Evolutionary conservation across 169 alveolate genomes (phyloP).

Genomic region (Theileria luwenshuni): DNA sequence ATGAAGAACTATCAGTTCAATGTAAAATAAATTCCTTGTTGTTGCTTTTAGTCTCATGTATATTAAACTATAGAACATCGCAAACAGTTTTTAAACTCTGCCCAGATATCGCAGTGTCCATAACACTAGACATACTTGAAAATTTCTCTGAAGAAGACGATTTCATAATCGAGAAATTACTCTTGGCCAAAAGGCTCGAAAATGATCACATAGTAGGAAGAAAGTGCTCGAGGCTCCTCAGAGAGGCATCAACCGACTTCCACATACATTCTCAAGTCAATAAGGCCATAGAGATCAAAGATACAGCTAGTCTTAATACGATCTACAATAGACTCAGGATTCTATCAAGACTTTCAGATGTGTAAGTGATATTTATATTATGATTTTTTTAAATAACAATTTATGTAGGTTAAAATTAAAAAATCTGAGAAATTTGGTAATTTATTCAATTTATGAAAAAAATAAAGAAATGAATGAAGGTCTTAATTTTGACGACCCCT

Average conservation of each 20-base stretch:
- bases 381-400: neutral
- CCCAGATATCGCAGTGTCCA: constrained; percentile 55
- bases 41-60: constrained; percentile 29
- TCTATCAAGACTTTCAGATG: constrained; percentile 1
- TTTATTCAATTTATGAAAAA: neutral
- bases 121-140: constrained; percentile 28
- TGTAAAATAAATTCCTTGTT: constrained; percentile 13
- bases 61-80: constrained; percentile 38
- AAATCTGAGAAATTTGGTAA: constrained; percentile 1
- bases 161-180: constrained; percentile 34
- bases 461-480: neutral
- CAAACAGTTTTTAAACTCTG: neutral
- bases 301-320: neutral
- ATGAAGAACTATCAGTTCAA: neutral
- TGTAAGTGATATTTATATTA: neutral
- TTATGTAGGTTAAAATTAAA: constrained; percentile 3
- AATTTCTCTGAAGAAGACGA: neutral
- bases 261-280: neutral
- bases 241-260: neutral
- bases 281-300: neutral
- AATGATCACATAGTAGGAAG: constrained; percentile 32
- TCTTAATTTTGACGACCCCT: neutral
- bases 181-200: constrained; percentile 35
- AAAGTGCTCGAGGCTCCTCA: neutral
- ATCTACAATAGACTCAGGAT: neutral